Evolutionary conservation across 768 basidiomycete species (phyloP).

Genomic region (Sporobolomyces phaffii): DNA sequence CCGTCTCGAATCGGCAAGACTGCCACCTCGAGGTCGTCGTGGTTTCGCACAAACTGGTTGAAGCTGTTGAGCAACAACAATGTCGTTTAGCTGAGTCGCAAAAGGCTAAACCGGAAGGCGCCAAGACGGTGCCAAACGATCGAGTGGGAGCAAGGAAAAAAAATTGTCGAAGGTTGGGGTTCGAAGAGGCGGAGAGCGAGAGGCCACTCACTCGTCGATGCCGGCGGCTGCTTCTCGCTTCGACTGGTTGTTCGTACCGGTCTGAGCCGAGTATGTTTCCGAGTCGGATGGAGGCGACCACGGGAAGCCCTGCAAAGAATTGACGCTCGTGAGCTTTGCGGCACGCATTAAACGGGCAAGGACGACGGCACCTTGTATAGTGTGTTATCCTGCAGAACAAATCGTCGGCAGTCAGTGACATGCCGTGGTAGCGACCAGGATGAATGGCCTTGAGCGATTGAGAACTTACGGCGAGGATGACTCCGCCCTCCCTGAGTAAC

Average conservation of each 20-base stretch:
- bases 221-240: neutral
- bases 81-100: no score
- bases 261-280: neutral
- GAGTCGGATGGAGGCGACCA: neutral
- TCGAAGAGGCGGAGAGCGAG: no score
- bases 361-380: constrained; percentile 21
- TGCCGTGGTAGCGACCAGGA: neutral
- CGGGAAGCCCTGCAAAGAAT: neutral
- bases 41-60: constrained; percentile 13
- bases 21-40: neutral
- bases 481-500: constrained; percentile 18
- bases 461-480: constrained; percentile 35
- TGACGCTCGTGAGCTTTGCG: no score
- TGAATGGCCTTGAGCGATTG: neutral
- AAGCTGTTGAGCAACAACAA: no score
- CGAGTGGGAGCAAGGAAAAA: no score
- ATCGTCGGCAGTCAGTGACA: neutral
- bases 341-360: neutral
- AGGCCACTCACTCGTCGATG: constrained; percentile 8
- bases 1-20: constrained; percentile 25
- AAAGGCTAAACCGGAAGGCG: no score
- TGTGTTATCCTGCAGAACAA: constrained; percentile 35
- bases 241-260: constrained; percentile 2
- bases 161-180: no score
- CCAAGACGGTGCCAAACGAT: no score